A percentile compares a stretch with the other conserved stretches of the same genome.
These are phyloP conservation scores for Yamadazyma trypodendri DNA, from an alignment of 1,139 yeast species.

Conservation along the genomic window DNA sequence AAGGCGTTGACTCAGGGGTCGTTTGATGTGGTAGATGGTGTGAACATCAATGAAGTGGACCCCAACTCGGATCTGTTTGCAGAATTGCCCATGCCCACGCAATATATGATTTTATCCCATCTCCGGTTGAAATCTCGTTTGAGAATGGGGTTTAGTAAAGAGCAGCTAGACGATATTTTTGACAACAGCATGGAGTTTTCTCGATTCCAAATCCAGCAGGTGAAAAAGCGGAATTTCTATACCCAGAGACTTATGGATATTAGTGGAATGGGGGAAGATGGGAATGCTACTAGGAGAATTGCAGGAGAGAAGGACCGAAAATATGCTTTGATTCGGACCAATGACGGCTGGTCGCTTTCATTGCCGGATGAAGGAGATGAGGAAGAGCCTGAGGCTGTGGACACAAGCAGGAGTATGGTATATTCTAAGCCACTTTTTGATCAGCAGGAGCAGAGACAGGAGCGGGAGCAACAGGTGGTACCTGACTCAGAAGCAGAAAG, in stretches of 20 bases:
- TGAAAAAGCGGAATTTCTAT: constrained; percentile 83
- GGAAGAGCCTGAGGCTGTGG: neutral
- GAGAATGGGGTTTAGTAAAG: constrained; percentile 92
- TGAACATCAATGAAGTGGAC: constrained; percentile 68
- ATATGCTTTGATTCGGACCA: constrained; percentile 73
- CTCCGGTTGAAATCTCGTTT: constrained; percentile 80
- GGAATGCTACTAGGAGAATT: constrained; percentile 55
- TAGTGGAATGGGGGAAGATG: constrained; percentile 75
- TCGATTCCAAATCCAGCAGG: constrained; percentile 88
- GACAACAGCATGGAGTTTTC: constrained; percentile 90
- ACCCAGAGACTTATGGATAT: constrained; percentile 86
- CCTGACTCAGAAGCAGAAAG: neutral
- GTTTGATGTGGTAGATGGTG: constrained; percentile 67
- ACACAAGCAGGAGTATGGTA: constrained; percentile 28
- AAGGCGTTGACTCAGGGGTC: constrained; percentile 58
- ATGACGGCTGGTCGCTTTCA: constrained; percentile 85
- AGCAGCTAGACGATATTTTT: constrained; percentile 76
- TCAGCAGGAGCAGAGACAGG: too few relatives aligned
- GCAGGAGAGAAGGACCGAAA: constrained; percentile 81
- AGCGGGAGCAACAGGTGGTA: too few relatives aligned
- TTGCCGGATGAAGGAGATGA: constrained; percentile 36
- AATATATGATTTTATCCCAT: constrained; percentile 83
- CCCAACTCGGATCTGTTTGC: constrained; percentile 68
- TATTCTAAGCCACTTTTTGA: neutral
- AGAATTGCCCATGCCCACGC: constrained; percentile 73